A percentile compares a stretch with the other conserved stretches of the same genome.
Conservation (phyloP, 2,329 filamentous ascomycete species). For the Colletotrichum zoysiae region DNA sequence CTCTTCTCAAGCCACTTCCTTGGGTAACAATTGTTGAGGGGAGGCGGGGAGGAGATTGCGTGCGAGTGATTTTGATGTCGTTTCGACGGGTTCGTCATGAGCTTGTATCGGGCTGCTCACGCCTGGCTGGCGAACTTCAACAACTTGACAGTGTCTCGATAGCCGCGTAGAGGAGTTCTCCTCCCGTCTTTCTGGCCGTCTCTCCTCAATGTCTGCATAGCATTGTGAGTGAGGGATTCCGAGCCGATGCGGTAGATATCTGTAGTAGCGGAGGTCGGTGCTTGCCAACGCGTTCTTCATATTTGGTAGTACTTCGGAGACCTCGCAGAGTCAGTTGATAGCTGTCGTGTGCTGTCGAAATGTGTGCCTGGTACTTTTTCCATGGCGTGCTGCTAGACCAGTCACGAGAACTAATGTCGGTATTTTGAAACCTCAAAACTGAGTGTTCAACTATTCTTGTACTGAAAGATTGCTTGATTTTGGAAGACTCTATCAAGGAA, state of each 20-base stretch:
- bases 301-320: neutral
- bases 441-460: too few relatives aligned
- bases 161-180: neutral
- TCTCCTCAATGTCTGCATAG: neutral
- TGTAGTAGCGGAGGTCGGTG: neutral
- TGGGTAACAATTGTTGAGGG: neutral
- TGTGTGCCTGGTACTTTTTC: neutral
- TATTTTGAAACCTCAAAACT: neutral
- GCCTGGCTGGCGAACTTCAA: neutral
- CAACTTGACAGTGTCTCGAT: neutral
- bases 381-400: neutral
- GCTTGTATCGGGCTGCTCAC: neutral
- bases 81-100: neutral
- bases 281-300: neutral
- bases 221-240: neutral
- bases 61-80: neutral
- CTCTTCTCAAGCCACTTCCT: neutral
- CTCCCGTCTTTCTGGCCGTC: neutral
- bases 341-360: neutral
- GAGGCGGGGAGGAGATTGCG: neutral
- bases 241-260: neutral
- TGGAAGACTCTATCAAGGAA: neutral
- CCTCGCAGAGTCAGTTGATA: neutral
- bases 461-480: neutral
- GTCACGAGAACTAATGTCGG: neutral